These are phyloP conservation scores for Saturnispora dispora DNA, from an alignment of 805 yeast species.

Conservation along the genomic window DNA sequence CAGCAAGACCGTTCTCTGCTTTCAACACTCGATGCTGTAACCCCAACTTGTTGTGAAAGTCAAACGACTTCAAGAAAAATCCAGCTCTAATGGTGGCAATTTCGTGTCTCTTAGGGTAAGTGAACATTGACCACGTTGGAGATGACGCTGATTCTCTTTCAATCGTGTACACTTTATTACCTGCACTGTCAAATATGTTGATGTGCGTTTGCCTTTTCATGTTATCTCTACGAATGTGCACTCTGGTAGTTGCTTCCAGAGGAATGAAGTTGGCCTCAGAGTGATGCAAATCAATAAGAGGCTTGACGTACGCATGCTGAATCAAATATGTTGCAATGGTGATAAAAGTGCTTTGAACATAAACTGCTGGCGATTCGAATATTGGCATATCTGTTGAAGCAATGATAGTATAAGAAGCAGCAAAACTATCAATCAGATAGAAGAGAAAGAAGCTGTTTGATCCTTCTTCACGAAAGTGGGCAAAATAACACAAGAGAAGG, in stretches of 20 bases:
- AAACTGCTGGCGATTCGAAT: constrained; percentile 41
- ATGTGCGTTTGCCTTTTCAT: constrained; percentile 35
- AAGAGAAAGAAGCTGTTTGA: neutral
- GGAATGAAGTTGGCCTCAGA: constrained; percentile 35
- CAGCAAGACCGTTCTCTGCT: constrained; percentile 31
- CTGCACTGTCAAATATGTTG: constrained; percentile 39
- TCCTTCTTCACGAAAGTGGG: neutral
- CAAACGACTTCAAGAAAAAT: constrained; percentile 34
- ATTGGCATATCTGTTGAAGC: constrained; percentile 27
- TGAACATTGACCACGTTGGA: constrained; percentile 45
- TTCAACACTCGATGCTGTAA: constrained; percentile 37
- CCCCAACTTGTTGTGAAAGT: constrained; percentile 39
- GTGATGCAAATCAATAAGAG: constrained; percentile 31
- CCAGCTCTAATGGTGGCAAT: constrained; percentile 46
- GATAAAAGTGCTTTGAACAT: constrained; percentile 31
- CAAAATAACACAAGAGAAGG: neutral
- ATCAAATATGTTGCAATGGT: constrained; percentile 35
- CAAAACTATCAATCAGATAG: neutral
- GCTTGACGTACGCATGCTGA: constrained; percentile 34
- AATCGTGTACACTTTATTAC: constrained; percentile 38
- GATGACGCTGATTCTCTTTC: constrained; percentile 40
- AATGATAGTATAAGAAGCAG: neutral
- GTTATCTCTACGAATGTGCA: constrained; percentile 42
- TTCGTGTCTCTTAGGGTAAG: constrained; percentile 36
- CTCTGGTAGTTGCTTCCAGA: constrained; percentile 33